A percentile compares a stretch with the other conserved stretches of the same genome.
Evolutionary conservation across 1,284 basidiomycete genomes (phyloP).

Genomic region (Earliella scabrosa): DNA sequence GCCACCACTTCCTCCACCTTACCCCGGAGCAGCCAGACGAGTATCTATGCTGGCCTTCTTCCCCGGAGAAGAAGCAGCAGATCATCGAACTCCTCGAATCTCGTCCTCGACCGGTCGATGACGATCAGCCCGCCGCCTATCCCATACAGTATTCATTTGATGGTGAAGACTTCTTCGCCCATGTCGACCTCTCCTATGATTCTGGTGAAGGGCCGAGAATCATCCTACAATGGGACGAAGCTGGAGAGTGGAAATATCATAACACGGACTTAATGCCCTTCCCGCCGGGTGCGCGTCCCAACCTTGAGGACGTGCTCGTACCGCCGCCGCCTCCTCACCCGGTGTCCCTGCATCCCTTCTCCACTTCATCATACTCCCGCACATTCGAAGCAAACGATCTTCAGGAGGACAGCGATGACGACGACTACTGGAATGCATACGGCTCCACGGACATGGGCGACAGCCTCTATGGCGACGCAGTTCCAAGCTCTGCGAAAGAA

Average conservation of each 20-base stretch:
- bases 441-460: conserved; percentile 41
- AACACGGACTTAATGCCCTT: conserved; percentile 75
- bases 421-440: conserved; percentile 73
- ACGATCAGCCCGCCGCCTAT: conserved; percentile 39
- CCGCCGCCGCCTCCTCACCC: conserved; percentile 13
- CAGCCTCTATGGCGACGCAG: conserved; percentile 15
- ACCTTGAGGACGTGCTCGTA: conserved; percentile 41
- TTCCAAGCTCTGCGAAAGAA: conserved; percentile 29
- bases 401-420: conserved; percentile 44
- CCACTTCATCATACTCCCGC: conserved; percentile 20
- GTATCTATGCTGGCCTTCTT: conserved; percentile 71
- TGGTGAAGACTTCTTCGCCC: conserved; percentile 60
- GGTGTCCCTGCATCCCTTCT: conserved; percentile 3
- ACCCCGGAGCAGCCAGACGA: conserved; percentile 50
- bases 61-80: conserved; percentile 36
- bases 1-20: conserved; percentile 68
- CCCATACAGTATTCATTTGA: conserved; percentile 63
- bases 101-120: conserved; percentile 42
- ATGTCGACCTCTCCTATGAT: conserved; percentile 53
- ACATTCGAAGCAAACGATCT: conserved; percentile 26
- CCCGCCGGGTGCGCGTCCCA: conserved; percentile 51
- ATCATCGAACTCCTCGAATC: conserved; percentile 51
- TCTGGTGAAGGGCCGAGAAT: conserved; percentile 52
- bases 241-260: conserved; percentile 69
- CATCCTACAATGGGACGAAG: conserved; percentile 67